Conservation (phyloP, 23 red algal species). For the Rhodosorus marinus region DNA sequence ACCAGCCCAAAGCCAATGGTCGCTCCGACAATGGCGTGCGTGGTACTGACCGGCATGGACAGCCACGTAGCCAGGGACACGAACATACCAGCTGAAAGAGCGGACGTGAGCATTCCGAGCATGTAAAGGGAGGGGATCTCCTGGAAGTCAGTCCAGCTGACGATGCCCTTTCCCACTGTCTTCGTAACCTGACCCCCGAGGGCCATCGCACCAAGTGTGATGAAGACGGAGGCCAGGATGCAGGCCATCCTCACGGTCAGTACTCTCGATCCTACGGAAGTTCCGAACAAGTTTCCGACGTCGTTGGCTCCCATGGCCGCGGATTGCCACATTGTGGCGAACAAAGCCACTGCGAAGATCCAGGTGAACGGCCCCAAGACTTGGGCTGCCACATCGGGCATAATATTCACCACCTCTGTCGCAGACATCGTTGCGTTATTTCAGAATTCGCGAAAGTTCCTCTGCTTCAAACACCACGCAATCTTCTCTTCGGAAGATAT, state of each 20-base stretch:
- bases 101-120: constrained; percentile 6
- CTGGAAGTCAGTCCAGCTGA: background rate
- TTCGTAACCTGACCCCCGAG: constrained; percentile 65
- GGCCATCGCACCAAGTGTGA: constrained; percentile 31
- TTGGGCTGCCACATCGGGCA: no score
- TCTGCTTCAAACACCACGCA: no score
- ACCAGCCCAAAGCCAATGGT: constrained; percentile 56
- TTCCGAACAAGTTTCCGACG: constrained; percentile 77
- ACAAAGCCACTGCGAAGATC: background rate
- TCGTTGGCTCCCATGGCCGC: constrained; percentile 69
- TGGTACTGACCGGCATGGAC: constrained; percentile 60
- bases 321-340: background rate
- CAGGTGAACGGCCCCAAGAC: background rate
- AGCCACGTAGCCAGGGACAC: constrained; percentile 49
- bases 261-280: constrained; percentile 66
- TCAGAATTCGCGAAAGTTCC: no score
- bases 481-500: no score
- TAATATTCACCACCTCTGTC: no score
- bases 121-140: background rate
- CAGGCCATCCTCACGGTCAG: constrained; percentile 43
- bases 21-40: constrained; percentile 58
- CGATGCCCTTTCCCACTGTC: constrained; percentile 10
- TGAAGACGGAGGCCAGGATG: constrained; percentile 33
- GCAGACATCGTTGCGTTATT: no score
- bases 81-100: constrained; percentile 9